Conservation (phyloP, 2,329 filamentous ascomycete genomes). For the Didymosphaeria variabile region DNA sequence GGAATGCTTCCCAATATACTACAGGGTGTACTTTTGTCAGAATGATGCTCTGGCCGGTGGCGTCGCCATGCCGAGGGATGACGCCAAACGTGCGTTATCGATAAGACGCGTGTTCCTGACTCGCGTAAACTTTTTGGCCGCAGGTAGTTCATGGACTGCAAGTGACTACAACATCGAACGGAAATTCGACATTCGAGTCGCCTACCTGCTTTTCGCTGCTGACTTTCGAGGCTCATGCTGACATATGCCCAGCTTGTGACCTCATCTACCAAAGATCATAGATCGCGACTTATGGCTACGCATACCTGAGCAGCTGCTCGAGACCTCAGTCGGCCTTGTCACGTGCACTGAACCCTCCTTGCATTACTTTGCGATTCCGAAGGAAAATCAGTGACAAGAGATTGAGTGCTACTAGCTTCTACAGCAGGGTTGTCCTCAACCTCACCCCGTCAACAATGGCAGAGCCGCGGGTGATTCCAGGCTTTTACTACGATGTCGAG, state of each 20-base stretch:
- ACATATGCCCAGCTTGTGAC: neutral
- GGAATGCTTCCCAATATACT: neutral
- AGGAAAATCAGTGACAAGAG: too few relatives aligned
- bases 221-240: neutral
- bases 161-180: neutral
- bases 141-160: neutral
- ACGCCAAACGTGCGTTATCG: slow-evolving; percentile 16
- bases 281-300: neutral
- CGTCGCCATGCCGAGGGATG: slow-evolving; percentile 27
- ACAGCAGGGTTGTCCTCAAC: too few relatives aligned
- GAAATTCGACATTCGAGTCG: neutral
- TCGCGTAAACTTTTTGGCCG: slow-evolving; percentile 17
- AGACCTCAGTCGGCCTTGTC: neutral
- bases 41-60: slow-evolving; percentile 13
- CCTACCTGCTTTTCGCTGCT: neutral
- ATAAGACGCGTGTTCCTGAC: slow-evolving; percentile 21
- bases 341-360: neutral
- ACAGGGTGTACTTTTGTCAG: slow-evolving; percentile 13
- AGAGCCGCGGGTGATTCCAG: slow-evolving; percentile 50
- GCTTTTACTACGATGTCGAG: slow-evolving; percentile 58
- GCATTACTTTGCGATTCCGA: too few relatives aligned
- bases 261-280: neutral
- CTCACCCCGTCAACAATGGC: neutral
- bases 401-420: too few relatives aligned
- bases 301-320: neutral